These are phyloP conservation scores for Kazachstania martiniae DNA, from an alignment of 805 yeast species.

Conservation along the genomic window DNA sequence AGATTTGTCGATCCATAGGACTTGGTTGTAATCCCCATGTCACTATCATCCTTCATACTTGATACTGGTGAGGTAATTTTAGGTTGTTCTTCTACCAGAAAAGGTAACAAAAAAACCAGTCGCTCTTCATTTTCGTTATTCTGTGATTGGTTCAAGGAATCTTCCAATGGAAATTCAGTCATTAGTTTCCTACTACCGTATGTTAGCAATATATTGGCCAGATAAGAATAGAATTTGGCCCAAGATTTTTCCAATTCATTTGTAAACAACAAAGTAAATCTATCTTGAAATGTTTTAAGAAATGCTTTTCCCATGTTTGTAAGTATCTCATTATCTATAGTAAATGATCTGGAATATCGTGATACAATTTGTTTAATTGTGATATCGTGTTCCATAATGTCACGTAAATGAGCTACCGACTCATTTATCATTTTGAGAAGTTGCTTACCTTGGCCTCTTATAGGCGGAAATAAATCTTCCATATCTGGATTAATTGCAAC, in stretches of 20 bases:
- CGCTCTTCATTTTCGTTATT: no score
- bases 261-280: conserved; percentile 43
- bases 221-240: conserved; percentile 57
- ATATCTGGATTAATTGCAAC: conserved; percentile 49
- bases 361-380: conserved; percentile 57
- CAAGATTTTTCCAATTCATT: conserved; percentile 57
- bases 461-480: conserved; percentile 59
- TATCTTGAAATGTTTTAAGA: conserved; percentile 54
- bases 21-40: no score
- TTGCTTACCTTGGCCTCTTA: conserved; percentile 68
- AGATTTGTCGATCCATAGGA: no score
- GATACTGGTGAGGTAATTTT: no score
- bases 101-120: no score
- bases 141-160: no score
- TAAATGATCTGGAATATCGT: conserved; percentile 63
- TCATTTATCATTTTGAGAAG: conserved; percentile 69
- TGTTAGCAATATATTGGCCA: conserved; percentile 57
- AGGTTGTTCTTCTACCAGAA: no score
- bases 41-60: no score
- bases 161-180: no score
- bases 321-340: conserved; percentile 57
- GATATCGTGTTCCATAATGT: conserved; percentile 44
- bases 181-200: no score
- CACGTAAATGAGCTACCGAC: conserved; percentile 55
- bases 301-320: conserved; percentile 67